Percentiles rank a stretch among this genome's conserved stretches.
These are phyloP conservation scores for Aspergillus thermomutatus DNA, from an alignment of 2,329 filamentous ascomycete species.

Conservation along the genomic window DNA sequence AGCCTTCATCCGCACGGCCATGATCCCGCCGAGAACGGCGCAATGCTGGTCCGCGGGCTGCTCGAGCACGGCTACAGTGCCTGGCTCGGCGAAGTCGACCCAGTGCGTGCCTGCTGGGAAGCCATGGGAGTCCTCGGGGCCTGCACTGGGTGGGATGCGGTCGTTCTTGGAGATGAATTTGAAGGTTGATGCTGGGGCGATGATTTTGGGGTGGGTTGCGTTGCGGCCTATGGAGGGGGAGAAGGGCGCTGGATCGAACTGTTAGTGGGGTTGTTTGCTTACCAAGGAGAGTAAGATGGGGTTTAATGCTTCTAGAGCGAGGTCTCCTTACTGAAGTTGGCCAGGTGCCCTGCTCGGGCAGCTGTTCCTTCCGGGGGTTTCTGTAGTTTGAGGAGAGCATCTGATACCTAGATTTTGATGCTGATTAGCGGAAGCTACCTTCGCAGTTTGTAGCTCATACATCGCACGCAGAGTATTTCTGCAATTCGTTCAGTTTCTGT, in stretches of 20 bases:
- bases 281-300: background rate
- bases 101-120: slow-evolving; percentile 63
- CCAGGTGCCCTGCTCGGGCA: slow-evolving; percentile 63
- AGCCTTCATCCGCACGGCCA: slow-evolving; percentile 66
- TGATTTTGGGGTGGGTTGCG: slow-evolving; percentile 30
- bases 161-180: slow-evolving; percentile 58
- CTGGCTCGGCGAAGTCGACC: slow-evolving; percentile 61
- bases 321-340: slow-evolving; percentile 53
- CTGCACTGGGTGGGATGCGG: slow-evolving; percentile 30
- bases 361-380: slow-evolving; percentile 40
- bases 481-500: slow-evolving; percentile 31
- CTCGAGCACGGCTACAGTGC: slow-evolving; percentile 63
- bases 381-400: slow-evolving; percentile 68
- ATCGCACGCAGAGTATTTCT: slow-evolving; percentile 43
- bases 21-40: slow-evolving; percentile 73
- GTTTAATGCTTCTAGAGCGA: background rate
- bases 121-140: slow-evolving; percentile 39
- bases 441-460: slow-evolving; percentile 21
- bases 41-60: slow-evolving; percentile 65
- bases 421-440: background rate
- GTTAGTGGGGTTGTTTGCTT: slow-evolving; percentile 8
- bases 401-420: slow-evolving; percentile 55
- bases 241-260: slow-evolving; percentile 24
- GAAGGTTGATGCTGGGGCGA: slow-evolving; percentile 44
- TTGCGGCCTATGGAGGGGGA: slow-evolving; percentile 30